A percentile compares a stretch with the other conserved stretches of the same genome.
These are phyloP conservation scores for Pisolithus microcarpus DNA, from an alignment of 768 basidiomycete genomes.

Conservation along the genomic window DNA sequence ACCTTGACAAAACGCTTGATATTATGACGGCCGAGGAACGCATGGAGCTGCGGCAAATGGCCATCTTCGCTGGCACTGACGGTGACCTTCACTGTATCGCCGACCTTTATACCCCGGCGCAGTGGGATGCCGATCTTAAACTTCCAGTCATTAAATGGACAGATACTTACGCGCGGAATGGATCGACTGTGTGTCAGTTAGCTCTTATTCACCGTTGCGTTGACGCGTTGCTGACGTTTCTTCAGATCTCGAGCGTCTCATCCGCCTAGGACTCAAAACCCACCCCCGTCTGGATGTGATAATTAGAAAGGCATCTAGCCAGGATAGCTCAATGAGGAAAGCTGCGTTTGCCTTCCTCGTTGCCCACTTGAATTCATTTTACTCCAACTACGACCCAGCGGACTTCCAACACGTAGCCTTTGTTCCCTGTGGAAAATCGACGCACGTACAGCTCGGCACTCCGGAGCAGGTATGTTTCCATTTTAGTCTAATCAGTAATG, in stretches of 20 bases:
- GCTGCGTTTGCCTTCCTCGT: slow-evolving; percentile 74
- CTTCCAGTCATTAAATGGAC: slow-evolving; percentile 83
- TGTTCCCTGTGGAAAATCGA: slow-evolving; percentile 58
- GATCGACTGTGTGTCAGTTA: neutral
- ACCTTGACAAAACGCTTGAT: neutral
- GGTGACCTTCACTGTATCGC: slow-evolving; percentile 14
- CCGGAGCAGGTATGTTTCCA: slow-evolving; percentile 50
- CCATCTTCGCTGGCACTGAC: slow-evolving; percentile 4
- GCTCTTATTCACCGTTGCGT: neutral
- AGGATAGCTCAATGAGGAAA: slow-evolving; percentile 38
- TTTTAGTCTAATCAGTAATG: neutral
- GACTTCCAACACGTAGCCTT: slow-evolving; percentile 54
- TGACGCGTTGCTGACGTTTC: neutral
- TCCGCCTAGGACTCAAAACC: slow-evolving; percentile 53
- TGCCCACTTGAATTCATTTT: slow-evolving; percentile 54
- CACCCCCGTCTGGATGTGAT: slow-evolving; percentile 59
- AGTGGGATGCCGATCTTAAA: slow-evolving; percentile 55
- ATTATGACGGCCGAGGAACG: neutral
- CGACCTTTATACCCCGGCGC: slow-evolving; percentile 79
- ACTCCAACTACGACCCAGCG: slow-evolving; percentile 44
- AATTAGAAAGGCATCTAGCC: slow-evolving; percentile 44
- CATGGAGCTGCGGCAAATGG: neutral
- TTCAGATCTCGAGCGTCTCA: slow-evolving; percentile 48
- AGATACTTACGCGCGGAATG: neutral
- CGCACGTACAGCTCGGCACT: slow-evolving; percentile 44